Evolutionary conservation across 441 rosid genomes (phyloP).

Genomic region (Omphalea diandra): DNA sequence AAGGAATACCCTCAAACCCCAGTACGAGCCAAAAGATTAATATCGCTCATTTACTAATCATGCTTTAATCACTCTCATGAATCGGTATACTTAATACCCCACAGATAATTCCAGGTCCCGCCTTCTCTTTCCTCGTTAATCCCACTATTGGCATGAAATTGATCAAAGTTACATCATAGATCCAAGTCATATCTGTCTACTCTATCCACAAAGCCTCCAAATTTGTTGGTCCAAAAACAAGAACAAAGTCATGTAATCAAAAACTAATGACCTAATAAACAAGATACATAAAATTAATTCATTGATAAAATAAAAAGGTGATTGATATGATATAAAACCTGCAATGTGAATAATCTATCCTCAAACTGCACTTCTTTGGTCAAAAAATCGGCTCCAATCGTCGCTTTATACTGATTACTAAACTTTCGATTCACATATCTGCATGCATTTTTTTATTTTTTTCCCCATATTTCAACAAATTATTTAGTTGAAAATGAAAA

Average conservation of each 20-base stretch:
- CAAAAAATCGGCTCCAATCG: constrained; percentile 78
- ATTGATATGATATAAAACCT: constrained; percentile 41
- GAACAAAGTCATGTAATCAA: too few relatives aligned
- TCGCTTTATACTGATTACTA: constrained; percentile 88
- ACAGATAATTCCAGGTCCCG: background rate
- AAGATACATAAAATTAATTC: background rate
- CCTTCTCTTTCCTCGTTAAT: background rate
- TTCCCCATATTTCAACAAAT: too few relatives aligned
- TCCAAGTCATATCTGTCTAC: too few relatives aligned
- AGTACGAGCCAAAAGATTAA: background rate
- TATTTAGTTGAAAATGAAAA: constrained; percentile 3
- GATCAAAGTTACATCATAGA: too few relatives aligned
- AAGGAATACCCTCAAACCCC: background rate
- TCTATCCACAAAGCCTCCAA: too few relatives aligned
- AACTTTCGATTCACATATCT: constrained; percentile 90
- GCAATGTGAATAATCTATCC: constrained; percentile 83
- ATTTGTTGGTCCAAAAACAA: too few relatives aligned
- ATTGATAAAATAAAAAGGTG: background rate
- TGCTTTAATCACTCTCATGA: background rate
- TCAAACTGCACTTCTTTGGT: constrained; percentile 82
- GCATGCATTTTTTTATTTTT: too few relatives aligned
- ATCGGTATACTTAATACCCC: background rate
- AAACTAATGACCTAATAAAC: too few relatives aligned
- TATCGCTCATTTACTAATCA: background rate
- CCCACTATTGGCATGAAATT: background rate